These are phyloP conservation scores for Escovopsis weberi DNA, from an alignment of 2,329 filamentous ascomycete genomes.

Conservation along the genomic window DNA sequence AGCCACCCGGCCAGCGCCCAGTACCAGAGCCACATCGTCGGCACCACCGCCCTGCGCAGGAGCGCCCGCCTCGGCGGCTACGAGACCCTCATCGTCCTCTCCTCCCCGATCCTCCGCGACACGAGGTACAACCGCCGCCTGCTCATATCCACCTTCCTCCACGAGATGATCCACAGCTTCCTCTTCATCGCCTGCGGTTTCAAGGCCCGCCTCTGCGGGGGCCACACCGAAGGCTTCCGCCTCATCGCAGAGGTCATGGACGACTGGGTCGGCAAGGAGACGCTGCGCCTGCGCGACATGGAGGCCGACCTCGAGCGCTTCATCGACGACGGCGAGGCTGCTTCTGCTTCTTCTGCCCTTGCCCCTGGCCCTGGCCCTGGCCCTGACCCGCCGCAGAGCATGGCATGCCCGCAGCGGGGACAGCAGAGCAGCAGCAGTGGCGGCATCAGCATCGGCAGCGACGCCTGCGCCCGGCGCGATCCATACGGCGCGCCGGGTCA, in stretches of 20 bases:
- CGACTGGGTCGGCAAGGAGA: conserved; percentile 41
- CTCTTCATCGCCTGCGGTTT: conserved; percentile 49
- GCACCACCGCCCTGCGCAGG: conserved; percentile 44
- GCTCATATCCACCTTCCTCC: conserved; percentile 49
- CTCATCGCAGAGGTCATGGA: conserved; percentile 46
- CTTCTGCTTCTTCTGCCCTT: background rate
- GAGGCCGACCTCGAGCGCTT: conserved; percentile 47
- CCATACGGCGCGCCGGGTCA: background rate
- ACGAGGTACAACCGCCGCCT: conserved; percentile 43
- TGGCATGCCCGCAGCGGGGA: background rate
- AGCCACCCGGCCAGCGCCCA: conserved; percentile 33
- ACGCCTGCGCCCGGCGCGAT: background rate
- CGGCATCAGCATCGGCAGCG: conserved; percentile 1
- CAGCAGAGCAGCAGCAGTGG: background rate
- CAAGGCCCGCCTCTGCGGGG: conserved; percentile 37
- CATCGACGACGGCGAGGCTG: conserved; percentile 12
- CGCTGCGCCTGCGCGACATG: conserved; percentile 42
- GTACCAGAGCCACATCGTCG: conserved; percentile 42
- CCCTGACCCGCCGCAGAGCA: background rate
- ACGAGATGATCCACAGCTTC: conserved; percentile 54
- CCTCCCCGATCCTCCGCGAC: conserved; percentile 41
- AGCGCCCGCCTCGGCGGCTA: conserved; percentile 33
- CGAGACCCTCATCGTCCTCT: conserved; percentile 49
- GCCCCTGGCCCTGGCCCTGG: background rate
- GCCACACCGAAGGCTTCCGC: conserved; percentile 46